These are phyloP conservation scores for Trypanosoma congolense DNA, from an alignment of 208 protist genomes.

Conservation along the genomic window DNA sequence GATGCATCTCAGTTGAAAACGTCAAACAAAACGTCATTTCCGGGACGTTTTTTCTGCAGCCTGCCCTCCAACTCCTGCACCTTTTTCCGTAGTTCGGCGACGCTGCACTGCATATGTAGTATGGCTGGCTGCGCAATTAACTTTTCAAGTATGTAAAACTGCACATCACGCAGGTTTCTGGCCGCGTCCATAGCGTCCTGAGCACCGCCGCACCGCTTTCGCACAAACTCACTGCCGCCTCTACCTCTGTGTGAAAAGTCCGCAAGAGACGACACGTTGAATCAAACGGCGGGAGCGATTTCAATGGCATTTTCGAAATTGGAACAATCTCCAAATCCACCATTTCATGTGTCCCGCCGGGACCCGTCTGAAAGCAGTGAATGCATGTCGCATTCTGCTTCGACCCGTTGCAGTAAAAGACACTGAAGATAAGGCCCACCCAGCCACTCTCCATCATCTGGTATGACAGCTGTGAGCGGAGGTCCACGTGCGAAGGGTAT, in stretches of 20 bases:
- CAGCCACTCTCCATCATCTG: constrained; percentile 74
- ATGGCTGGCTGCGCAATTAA: constrained; percentile 36
- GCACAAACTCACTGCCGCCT: constrained; percentile 25
- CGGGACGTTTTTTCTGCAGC: not conserved
- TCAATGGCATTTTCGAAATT: constrained; percentile 22
- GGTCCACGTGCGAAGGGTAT: constrained; percentile 67
- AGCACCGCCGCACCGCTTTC: constrained; percentile 18
- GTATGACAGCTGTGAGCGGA: constrained; percentile 69
- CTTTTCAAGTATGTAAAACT: constrained; percentile 38
- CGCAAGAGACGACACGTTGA: constrained; percentile 4
- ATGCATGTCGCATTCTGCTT: constrained; percentile 38
- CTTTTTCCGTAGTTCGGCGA: constrained; percentile 31
- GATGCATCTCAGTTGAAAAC: not conserved
- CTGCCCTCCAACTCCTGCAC: constrained; percentile 37
- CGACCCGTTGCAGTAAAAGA: constrained; percentile 55
- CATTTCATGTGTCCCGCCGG: constrained; percentile 33
- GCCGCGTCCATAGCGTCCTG: constrained; percentile 28
- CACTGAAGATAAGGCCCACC: constrained; percentile 81
- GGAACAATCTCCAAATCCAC: constrained; percentile 38
- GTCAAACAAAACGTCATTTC: not conserved
- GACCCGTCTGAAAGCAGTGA: constrained; percentile 65
- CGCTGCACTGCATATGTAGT: constrained; percentile 25
- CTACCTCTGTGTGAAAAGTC: constrained; percentile 28
- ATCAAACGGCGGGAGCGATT: constrained; percentile 3
- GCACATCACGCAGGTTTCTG: constrained; percentile 29